Evolutionary conservation across 1,139 yeast genomes (phyloP).

Genomic region (Suhomyces anneliseae): DNA sequence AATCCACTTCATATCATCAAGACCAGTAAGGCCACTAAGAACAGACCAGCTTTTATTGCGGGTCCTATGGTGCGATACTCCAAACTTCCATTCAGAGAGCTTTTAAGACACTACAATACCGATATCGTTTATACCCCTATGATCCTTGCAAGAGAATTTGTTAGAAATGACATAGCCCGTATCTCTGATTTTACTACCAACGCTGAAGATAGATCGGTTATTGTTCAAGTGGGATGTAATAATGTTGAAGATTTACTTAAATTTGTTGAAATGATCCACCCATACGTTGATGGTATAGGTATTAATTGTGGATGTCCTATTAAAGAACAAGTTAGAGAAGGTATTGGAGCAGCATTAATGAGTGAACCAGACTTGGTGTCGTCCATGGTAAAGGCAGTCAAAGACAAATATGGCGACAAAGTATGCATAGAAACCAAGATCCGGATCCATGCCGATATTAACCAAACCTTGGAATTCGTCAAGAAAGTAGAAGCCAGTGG

Average conservation of each 20-base stretch:
- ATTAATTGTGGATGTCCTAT: slow-evolving; percentile 98
- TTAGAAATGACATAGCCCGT: slow-evolving; percentile 78
- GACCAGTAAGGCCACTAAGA: slow-evolving; percentile 30
- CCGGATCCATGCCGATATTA: slow-evolving; percentile 74
- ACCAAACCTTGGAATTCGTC: slow-evolving; percentile 74
- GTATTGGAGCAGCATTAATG: slow-evolving; percentile 96
- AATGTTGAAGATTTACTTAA: slow-evolving; percentile 80
- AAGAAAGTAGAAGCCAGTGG: slow-evolving; percentile 78
- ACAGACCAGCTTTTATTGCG: slow-evolving; percentile 71
- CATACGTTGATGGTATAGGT: slow-evolving; percentile 91
- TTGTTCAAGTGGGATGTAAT: slow-evolving; percentile 90
- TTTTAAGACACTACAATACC: slow-evolving; percentile 67
- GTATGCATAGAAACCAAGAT: slow-evolving; percentile 88
- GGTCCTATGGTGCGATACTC: slow-evolving; percentile 99
- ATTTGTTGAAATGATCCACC: slow-evolving; percentile 86
- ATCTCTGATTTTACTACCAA: slow-evolving; percentile 84
- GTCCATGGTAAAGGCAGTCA: slow-evolving; percentile 81
- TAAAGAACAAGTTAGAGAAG: slow-evolving; percentile 90
- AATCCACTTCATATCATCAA: slow-evolving; percentile 57
- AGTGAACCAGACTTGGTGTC: slow-evolving; percentile 78
- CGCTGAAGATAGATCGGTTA: slow-evolving; percentile 61
- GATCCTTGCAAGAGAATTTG: slow-evolving; percentile 95
- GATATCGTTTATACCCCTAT: slow-evolving; percentile 94
- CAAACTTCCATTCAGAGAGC: slow-evolving; percentile 84
- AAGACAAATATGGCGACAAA: slow-evolving; percentile 63